Evolutionary conservation across 2,329 filamentous ascomycete species (phyloP).

Genomic region (Aureobasidium sp.): DNA sequence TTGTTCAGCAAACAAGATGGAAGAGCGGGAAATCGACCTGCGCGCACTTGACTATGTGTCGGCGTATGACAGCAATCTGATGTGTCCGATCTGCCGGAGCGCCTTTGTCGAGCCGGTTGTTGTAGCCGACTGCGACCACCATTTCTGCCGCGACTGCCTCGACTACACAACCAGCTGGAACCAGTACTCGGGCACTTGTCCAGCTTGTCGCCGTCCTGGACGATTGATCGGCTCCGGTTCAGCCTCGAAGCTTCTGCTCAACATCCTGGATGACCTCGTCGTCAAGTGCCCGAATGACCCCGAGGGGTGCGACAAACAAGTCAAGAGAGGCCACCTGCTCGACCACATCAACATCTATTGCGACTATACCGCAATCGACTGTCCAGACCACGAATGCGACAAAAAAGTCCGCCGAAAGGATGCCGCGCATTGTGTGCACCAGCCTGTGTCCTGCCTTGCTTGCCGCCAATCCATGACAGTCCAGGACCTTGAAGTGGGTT

Average conservation of each 20-base stretch:
- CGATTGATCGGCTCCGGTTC: conserved; percentile 28
- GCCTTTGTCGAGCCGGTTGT: conserved; percentile 51
- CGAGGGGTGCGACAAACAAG: conserved; percentile 45
- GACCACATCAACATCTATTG: conserved; percentile 55
- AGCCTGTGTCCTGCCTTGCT: conserved; percentile 41
- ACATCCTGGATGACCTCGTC: conserved; percentile 53
- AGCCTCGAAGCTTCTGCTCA: conserved; percentile 46
- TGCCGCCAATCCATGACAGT: conserved; percentile 47
- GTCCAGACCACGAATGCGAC: conserved; percentile 41
- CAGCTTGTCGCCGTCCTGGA: conserved; percentile 45
- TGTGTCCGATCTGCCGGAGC: conserved; percentile 57
- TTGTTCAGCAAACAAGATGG: background rate
- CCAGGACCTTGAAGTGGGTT: conserved; percentile 42
- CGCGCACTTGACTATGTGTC: conserved; percentile 50
- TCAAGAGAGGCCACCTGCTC: conserved; percentile 49
- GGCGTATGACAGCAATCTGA: conserved; percentile 49
- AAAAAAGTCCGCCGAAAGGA: conserved; percentile 48
- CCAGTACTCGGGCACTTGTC: conserved; percentile 36
- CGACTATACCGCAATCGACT: conserved; percentile 45
- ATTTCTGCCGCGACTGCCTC: conserved; percentile 54
- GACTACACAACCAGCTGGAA: conserved; percentile 37
- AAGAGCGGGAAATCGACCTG: conserved; percentile 38
- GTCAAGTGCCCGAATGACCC: conserved; percentile 50
- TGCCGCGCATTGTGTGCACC: conserved; percentile 46
- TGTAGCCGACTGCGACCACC: conserved; percentile 52